These are phyloP conservation scores for Phytophthora ramorum DNA, from an alignment of 352 stramenopile species.

Conservation along the genomic window DNA sequence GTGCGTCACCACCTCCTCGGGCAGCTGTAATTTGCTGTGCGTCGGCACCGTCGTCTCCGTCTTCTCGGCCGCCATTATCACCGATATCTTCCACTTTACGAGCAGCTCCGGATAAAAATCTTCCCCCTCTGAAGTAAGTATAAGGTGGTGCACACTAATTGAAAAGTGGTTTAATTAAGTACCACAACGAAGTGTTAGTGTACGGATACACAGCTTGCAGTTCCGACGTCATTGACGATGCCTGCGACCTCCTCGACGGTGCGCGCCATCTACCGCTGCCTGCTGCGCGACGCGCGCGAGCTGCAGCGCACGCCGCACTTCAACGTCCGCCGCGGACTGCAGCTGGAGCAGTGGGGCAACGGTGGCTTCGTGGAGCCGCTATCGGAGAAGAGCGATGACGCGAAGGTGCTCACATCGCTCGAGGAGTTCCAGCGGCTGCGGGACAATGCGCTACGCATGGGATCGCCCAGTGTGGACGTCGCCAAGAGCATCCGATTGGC, in stretches of 20 bases:
- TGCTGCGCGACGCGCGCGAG: constrained; percentile 65
- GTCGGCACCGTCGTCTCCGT: constrained; percentile 6
- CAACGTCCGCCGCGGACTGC: constrained; percentile 57
- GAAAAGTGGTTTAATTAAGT: not conserved
- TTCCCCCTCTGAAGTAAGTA: constrained; percentile 32
- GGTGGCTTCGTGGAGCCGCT: constrained; percentile 52
- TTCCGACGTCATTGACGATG: constrained; percentile 27
- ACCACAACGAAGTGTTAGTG: not conserved
- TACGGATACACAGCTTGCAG: not conserved
- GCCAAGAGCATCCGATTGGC: constrained; percentile 43
- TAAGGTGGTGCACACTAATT: not conserved
- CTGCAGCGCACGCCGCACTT: constrained; percentile 70
- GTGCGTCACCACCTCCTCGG: constrained; percentile 96
- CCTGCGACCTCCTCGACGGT: constrained; percentile 42
- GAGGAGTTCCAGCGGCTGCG: constrained; percentile 50
- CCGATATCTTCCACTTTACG: not conserved
- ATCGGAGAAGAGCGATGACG: constrained; percentile 14
- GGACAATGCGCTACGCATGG: constrained; percentile 46
- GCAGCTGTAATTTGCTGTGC: constrained; percentile 56
- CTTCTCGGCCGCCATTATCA: constrained; percentile 22
- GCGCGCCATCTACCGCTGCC: constrained; percentile 69
- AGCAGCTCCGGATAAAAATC: constrained; percentile 14
- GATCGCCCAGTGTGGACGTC: constrained; percentile 37
- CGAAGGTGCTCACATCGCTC: constrained; percentile 46
- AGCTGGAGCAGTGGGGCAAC: constrained; percentile 70